Percentiles rank a stretch among this genome's conserved stretches.
These are phyloP conservation scores for Ceratobasidium sp. DNA, from an alignment of 1,284 basidiomycete species.

Conservation along the genomic window DNA sequence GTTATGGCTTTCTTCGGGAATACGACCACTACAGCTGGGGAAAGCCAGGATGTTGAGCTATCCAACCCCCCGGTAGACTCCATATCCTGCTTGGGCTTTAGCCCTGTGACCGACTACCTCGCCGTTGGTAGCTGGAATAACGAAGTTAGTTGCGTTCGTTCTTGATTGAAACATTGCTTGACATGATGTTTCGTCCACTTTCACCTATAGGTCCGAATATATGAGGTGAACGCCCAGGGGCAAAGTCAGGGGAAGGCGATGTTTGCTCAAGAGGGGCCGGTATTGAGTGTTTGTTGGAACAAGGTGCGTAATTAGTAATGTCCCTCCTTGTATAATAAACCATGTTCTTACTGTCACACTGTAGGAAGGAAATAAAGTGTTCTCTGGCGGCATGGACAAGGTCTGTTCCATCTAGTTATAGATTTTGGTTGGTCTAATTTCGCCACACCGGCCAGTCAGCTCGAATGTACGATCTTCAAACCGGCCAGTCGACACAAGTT, in stretches of 20 bases:
- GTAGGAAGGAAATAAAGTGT: conserved; percentile 82
- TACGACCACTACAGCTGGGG: conserved; percentile 43
- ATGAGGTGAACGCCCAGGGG: conserved; percentile 66
- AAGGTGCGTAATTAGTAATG: conserved; percentile 60
- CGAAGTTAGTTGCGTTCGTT: conserved; percentile 64
- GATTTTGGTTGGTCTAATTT: too few species aligned
- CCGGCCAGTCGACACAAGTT: conserved; percentile 79
- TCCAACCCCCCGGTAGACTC: conserved; percentile 76
- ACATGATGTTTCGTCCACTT: not conserved
- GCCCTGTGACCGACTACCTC: conserved; percentile 75
- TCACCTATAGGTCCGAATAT: conserved; percentile 65
- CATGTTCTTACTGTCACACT: not conserved
- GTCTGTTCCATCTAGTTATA: conserved; percentile 41
- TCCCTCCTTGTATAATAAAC: conserved; percentile 2
- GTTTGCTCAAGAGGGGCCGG: conserved; percentile 87
- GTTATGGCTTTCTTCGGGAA: conserved; percentile 43
- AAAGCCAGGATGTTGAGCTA: conserved; percentile 79
- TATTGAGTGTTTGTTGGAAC: conserved; percentile 87
- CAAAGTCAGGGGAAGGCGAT: conserved; percentile 82
- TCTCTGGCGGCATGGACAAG: conserved; percentile 91
- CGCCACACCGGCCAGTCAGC: conserved; percentile 62
- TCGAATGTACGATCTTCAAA: conserved; percentile 84
- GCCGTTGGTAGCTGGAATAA: conserved; percentile 86
- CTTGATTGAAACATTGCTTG: too few species aligned
- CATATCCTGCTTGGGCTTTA: conserved; percentile 78